Conservation (phyloP, 2,329 filamentous ascomycete genomes). For the Botrytis sinoallii region DNA sequence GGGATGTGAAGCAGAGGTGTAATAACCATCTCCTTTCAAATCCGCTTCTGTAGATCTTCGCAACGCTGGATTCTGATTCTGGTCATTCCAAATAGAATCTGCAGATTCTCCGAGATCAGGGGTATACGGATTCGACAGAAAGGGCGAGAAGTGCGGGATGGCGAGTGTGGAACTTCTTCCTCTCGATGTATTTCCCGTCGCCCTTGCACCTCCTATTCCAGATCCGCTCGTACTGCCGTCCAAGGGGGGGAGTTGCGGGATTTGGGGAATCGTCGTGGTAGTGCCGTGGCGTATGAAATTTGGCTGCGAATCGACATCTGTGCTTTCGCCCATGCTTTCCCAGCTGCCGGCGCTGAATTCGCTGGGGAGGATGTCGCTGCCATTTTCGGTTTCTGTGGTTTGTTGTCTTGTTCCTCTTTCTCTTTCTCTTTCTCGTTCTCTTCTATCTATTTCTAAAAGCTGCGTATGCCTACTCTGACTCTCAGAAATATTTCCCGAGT, state of each 20-base stretch:
- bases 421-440: background rate
- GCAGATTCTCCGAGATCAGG: background rate
- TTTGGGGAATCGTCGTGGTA: background rate
- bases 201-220: rapidly evolving
- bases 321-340: conserved; percentile 9
- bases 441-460: conserved; percentile 17
- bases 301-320: conserved; percentile 15
- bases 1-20: background rate
- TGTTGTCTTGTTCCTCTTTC: background rate
- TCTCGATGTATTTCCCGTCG: background rate
- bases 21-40: conserved; percentile 12
- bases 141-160: conserved; percentile 6
- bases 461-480: conserved; percentile 10
- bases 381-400: background rate
- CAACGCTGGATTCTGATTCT: background rate
- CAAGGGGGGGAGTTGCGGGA: background rate
- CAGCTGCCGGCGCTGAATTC: conserved; percentile 13
- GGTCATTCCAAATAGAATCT: background rate
- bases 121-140: background rate
- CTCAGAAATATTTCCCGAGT: background rate
- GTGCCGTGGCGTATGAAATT: conserved; percentile 18
- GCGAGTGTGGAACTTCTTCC: background rate
- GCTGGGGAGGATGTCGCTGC: conserved; percentile 4
- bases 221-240: background rate
- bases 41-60: conserved; percentile 23